Base-by-base conservation (phyloP, 2,329 filamentous ascomycete species). In the Colletotrichum orchidophilum region DNA sequence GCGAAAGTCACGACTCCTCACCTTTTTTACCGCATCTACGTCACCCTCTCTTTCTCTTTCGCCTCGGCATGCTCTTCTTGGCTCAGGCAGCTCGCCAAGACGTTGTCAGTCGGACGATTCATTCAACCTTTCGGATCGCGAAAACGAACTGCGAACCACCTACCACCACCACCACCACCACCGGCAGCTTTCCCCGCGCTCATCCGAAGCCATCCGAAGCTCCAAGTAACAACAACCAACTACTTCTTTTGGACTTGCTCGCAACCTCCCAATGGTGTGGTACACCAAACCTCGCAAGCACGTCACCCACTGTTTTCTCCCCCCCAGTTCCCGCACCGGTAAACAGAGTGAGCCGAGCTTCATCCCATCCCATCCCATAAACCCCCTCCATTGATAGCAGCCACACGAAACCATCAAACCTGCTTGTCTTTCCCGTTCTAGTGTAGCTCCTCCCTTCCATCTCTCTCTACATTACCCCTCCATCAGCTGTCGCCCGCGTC, bases 371-470 rank as follows among this genome's bases (percentile, higher is more conserved):
- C n/a, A n/a, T n/a, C n/a, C n/a, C n/a, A n/a, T n/a, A n/a, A n/a
- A 49, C 12, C 33, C 11, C 31, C 12, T 33, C 13, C 18, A 24
- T 53, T 62, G 46, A 66, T 29, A 33, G 53, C 58, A 61, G 31
- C 64, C 68, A 68, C 57, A 71, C 33, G 64, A 71, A 71, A 71
- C 68, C 46, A 18, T 65, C 64, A 68, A 33, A 52, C 52, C n/a
- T 50, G 49, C 50, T 29, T 55, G 26, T 12, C 3, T 21, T 21
- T 11, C 13, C 31, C 11, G 11, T 24, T 12, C 60, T 29, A 24
- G 6, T n/a, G 21, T n/a, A n/a, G 27, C 31, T 50, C 33, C 15
- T 31, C 26, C n/a, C n/a, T n/a, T 39, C 9, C 13, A 11, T 46
- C 35, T 27, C n/a, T 24, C 11, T 24, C 35, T 26, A 12, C 18